Evolutionary conservation across 176 grass and related monocot species (phyloP).

Genomic region (Calamus simplicifolius): DNA sequence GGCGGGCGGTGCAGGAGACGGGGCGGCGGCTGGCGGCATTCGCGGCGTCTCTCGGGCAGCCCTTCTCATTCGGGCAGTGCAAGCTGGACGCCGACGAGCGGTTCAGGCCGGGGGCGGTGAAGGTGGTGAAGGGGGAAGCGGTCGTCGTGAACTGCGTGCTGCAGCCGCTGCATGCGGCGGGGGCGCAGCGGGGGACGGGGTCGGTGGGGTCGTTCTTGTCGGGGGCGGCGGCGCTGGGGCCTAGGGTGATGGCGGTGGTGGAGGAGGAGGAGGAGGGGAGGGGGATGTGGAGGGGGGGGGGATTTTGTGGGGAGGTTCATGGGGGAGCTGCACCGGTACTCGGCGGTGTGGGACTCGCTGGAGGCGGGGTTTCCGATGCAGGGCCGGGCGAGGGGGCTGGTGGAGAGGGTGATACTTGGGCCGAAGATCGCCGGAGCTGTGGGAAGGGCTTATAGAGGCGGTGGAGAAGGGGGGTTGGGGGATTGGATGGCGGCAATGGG

Average conservation of each 20-base stretch:
- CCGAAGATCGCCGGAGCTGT: constrained; percentile 58
- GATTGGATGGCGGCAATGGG: constrained; percentile 52
- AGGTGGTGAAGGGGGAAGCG: constrained; percentile 53
- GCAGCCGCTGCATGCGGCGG: constrained; percentile 23
- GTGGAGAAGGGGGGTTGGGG: constrained; percentile 29
- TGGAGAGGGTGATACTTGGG: constrained; percentile 55
- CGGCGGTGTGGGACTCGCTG: constrained; percentile 59
- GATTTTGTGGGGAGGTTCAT: constrained; percentile 51
- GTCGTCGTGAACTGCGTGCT: constrained; percentile 55
- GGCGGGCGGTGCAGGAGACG: constrained; percentile 41
- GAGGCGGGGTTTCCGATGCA: constrained; percentile 67
- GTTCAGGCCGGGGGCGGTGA: constrained; percentile 43
- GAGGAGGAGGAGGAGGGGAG: constrained; percentile 27
- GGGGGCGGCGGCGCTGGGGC: constrained; percentile 37
- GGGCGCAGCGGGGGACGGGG: constrained; percentile 15
- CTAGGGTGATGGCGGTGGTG: constrained; percentile 46
- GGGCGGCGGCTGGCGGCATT: constrained; percentile 50
- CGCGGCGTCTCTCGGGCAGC: constrained; percentile 52
- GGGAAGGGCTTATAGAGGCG: constrained; percentile 39
- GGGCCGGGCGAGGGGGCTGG: constrained; percentile 41
- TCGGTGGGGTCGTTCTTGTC: constrained; percentile 42
- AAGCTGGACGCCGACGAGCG: constrained; percentile 47
- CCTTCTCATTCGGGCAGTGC: constrained; percentile 66
- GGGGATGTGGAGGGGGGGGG: constrained; percentile 7
- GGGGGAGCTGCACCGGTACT: constrained; percentile 52